A percentile compares a stretch with the other conserved stretches of the same genome.
These are phyloP conservation scores for Ramularia endophylla DNA, from an alignment of 2,329 filamentous ascomycete species.

Conservation along the genomic window DNA sequence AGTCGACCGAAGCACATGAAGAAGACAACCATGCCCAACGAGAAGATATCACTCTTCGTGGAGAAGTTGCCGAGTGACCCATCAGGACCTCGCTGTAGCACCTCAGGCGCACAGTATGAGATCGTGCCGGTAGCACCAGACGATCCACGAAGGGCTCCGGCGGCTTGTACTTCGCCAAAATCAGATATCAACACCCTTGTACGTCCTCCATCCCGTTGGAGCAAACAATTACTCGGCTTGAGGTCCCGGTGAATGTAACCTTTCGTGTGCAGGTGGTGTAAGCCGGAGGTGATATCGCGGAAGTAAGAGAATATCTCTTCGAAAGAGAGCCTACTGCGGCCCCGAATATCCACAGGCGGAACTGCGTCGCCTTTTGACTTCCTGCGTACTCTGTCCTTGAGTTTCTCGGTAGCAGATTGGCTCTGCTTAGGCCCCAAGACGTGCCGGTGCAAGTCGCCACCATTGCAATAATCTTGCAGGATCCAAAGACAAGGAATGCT, in stretches of 20 bases:
- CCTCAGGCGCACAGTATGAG: constrained; percentile 94
- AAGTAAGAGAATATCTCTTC: constrained; percentile 98
- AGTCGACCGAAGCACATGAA: constrained; percentile 93
- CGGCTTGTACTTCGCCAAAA: constrained; percentile 91
- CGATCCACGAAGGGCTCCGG: constrained; percentile 74
- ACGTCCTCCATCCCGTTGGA: constrained; percentile 64
- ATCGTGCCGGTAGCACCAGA: constrained; percentile 94
- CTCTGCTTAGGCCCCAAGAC: constrained; percentile 71
- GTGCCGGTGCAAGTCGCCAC: constrained; percentile 83
- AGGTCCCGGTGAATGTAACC: constrained; percentile 95
- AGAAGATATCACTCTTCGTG: constrained; percentile 97
- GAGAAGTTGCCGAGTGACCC: constrained; percentile 89
- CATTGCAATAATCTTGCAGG: constrained; percentile 94
- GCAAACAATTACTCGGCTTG: constrained; percentile 90
- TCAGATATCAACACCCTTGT: constrained; percentile 87
- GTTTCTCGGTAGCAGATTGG: constrained; percentile 64
- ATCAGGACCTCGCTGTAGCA: constrained; percentile 58
- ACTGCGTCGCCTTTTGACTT: constrained; percentile 73
- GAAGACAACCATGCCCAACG: constrained; percentile 94
- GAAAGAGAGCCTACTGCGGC: constrained; percentile 58
- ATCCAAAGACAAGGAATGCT: constrained; percentile 95
- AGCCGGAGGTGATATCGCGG: constrained; percentile 85
- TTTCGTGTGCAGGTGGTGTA: constrained; percentile 82
- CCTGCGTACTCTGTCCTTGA: constrained; percentile 82
- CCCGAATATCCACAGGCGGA: constrained; percentile 46